Evolutionary conservation across 495 filamentous ascomycete species (phyloP), one percentile per base, ranked within the genome.

Genomic region (Penicillium chermesinum): DNA sequence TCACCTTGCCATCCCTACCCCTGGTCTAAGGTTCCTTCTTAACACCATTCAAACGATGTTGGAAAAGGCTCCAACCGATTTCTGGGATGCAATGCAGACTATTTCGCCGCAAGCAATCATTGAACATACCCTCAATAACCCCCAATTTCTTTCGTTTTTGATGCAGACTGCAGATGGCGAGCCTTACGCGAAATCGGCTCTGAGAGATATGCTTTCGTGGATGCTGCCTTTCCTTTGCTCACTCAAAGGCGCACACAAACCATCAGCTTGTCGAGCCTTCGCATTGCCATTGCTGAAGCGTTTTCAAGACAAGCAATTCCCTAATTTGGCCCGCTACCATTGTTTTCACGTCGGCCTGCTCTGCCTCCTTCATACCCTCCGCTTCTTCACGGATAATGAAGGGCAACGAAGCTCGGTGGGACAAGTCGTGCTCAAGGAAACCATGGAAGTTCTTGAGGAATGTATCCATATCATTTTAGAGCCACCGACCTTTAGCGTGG

Each of bases 51-150:
- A 76, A 21, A 72, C 63, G 8, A 72, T 95, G 12, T 67, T 96
- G 36, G 78, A 82, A 46, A 86, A 86, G 48, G 84, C 87, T 0
- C 77, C 87, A 0, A 77, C 75, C 36, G 84, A 86, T 46, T 94
- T 95, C 55, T 95, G 90, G 90, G 83, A 85, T 52, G 86, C 88
- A 1, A 86, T 89, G 71, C 85, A 86, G 22, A 75, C 84, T 13
- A 86, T 89, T 38, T 85, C 85, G 1, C 84, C 88, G 6, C 79
- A 82, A 22, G 74, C 80, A 20, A 73, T 95, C 34, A 79, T 86
- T 39, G 87, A 94, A 51, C 79, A 85, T 42, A 79, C 93, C 38
- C 85, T 91, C 59, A 78, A 78, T 42, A 88, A 83, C 53, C 78
- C 81, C 14, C 80, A 82, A 27, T 84, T 88, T 50, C 74, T 79